A percentile compares a stretch with the other conserved stretches of the same genome.
Conservation (phyloP, 352 stramenopile genomes). For the Globisporangium spiculum region DNA sequence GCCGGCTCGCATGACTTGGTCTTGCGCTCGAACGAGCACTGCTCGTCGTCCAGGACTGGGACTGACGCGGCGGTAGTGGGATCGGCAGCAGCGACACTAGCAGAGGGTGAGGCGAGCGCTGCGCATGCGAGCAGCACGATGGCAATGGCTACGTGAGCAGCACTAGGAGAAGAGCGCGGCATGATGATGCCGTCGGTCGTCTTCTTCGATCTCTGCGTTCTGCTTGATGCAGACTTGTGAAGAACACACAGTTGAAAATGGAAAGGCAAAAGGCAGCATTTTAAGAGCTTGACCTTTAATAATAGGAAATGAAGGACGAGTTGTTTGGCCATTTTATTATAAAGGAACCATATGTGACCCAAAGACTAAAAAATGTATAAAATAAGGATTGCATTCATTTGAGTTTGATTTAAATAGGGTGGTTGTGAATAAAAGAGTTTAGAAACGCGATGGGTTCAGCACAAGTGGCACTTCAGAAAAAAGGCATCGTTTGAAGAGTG, state of each 20-base stretch:
- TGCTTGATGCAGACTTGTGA: not conserved
- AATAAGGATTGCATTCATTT: no score
- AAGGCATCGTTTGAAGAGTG: not conserved
- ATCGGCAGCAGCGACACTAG: not conserved
- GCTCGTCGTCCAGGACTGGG: conserved; percentile 1
- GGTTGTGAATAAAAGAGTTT: no score
- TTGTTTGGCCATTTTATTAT: no score
- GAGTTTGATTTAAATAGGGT: no score
- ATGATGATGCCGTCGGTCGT: not conserved
- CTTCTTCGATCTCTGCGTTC: not conserved
- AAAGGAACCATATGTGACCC: no score
- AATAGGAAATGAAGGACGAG: no score
- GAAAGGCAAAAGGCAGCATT: no score
- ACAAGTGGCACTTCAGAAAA: not conserved
- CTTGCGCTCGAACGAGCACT: conserved; percentile 8
- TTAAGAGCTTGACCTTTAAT: no score
- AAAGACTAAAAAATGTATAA: no score
- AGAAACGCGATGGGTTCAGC: not conserved
- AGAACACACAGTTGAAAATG: not conserved
- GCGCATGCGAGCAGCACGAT: not conserved
- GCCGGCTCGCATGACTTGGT: conserved; percentile 23
- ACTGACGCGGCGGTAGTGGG: not conserved
- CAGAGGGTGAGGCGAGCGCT: not conserved
- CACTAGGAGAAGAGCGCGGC: not conserved
- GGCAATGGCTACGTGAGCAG: not conserved